A percentile compares a stretch with the other conserved stretches of the same genome.
phyloP scores from a whole-genome alignment of 352 stramenopile species.

The Thalassiosira allenii region DNA sequence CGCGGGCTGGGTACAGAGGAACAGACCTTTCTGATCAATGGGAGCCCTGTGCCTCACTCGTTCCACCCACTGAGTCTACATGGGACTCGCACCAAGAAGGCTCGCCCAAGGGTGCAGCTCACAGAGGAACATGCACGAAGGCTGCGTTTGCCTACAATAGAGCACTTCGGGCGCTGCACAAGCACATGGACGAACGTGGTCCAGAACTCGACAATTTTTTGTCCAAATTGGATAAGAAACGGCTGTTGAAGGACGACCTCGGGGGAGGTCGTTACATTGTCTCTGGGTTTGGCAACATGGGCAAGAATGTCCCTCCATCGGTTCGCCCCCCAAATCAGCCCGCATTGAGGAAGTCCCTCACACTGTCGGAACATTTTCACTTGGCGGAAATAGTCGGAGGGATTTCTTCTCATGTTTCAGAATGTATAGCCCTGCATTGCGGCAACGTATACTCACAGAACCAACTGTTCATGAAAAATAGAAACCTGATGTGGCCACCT shows the following conservation, averaged over 20 bases:
- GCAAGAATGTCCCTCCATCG: constrained; percentile 18
- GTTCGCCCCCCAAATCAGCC: constrained; percentile 8
- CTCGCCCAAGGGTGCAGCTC: constrained; percentile 12
- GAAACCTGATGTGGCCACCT: neutral
- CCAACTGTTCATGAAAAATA: constrained; percentile 5
- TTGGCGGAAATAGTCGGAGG: constrained; percentile 12
- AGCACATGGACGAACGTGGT: neutral
- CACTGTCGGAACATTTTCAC: neutral
- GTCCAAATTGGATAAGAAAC: constrained; percentile 14
- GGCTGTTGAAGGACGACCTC: constrained; percentile 23
- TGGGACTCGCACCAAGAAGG: constrained; percentile 19
- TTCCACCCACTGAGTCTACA: constrained; percentile 13
- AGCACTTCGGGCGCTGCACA: constrained; percentile 11
- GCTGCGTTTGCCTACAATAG: constrained; percentile 5
- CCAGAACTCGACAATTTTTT: constrained; percentile 22
- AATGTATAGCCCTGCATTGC: constrained; percentile 2
- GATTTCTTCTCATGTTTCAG: constrained; percentile 7
- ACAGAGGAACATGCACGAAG: constrained; percentile 2
- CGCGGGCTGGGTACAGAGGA: constrained; percentile 8
- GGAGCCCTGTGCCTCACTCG: neutral
- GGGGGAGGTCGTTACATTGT: constrained; percentile 22
- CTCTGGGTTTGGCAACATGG: constrained; percentile 19
- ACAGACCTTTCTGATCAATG: constrained; percentile 17
- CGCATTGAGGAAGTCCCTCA: constrained; percentile 13
- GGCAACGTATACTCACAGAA: neutral